Conservation (phyloP, 75 land plant genomes). For the Larix kaempferi region DNA sequence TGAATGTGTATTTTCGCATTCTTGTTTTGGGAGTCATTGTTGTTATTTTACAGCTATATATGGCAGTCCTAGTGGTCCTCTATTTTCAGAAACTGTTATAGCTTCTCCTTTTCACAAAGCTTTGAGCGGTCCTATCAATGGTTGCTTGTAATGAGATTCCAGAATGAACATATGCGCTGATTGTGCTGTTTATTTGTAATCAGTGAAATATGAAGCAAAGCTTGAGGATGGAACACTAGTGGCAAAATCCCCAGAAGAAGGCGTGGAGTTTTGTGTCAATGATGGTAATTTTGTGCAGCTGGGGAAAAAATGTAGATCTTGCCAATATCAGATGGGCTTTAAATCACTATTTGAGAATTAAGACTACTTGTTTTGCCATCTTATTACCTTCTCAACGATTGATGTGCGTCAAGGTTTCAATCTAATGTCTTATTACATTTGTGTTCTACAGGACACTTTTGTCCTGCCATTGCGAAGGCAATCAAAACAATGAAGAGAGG, state of each 20-base stretch:
- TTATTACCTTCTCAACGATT: too few species aligned
- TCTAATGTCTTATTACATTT: background rate
- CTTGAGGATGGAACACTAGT: constrained; percentile 33
- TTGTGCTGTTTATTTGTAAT: constrained; percentile 1
- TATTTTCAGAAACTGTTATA: background rate
- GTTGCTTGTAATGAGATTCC: background rate
- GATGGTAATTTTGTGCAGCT: constrained; percentile 26
- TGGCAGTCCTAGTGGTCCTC: background rate
- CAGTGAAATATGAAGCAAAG: constrained; percentile 41
- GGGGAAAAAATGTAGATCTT: too few species aligned
- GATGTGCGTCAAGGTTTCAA: background rate
- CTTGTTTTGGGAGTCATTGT: background rate
- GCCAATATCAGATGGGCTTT: too few species aligned
- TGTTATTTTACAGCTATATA: background rate
- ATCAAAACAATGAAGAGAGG: constrained; percentile 57
- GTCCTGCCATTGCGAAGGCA: constrained; percentile 46
- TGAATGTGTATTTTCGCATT: background rate
- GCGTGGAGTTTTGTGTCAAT: constrained; percentile 38
- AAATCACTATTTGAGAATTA: background rate
- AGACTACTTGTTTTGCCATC: background rate
- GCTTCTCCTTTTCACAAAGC: background rate
- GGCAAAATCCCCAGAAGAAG: constrained; percentile 34
- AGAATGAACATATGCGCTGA: background rate
- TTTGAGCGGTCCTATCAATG: background rate
- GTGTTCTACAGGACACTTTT: constrained; percentile 33